Evolutionary conservation across 768 basidiomycete species (phyloP).

Genomic region (Lyophyllum semitale): DNA sequence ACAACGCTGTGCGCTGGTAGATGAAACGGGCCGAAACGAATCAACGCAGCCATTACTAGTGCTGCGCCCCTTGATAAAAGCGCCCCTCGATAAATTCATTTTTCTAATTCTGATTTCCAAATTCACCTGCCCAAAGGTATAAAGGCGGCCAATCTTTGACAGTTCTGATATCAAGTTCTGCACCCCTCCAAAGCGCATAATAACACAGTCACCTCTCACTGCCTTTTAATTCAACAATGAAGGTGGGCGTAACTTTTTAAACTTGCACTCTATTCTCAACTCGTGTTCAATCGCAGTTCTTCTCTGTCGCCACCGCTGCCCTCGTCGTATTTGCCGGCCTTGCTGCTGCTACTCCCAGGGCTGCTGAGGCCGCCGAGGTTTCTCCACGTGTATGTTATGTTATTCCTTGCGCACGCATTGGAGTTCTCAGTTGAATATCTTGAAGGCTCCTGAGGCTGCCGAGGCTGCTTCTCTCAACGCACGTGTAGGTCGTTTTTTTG

Average conservation of each 20-base stretch:
- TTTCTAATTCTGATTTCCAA: background rate
- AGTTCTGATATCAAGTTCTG: background rate
- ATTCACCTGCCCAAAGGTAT: background rate
- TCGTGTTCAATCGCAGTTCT: slow-evolving; percentile 11
- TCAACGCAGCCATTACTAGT: background rate
- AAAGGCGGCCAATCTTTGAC: background rate
- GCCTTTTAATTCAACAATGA: slow-evolving; percentile 3
- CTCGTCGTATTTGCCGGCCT: slow-evolving; percentile 15
- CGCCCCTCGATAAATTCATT: background rate
- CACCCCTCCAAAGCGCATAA: too few relatives aligned
- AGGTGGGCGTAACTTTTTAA: background rate
- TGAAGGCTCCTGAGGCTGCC: too few relatives aligned
- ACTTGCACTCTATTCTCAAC: background rate
- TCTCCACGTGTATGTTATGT: slow-evolving; percentile 9
- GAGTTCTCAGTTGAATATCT: background rate
- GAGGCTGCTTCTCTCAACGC: too few relatives aligned
- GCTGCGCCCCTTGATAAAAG: background rate
- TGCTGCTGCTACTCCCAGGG: slow-evolving; percentile 10
- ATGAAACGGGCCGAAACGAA: background rate
- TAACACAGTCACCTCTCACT: background rate
- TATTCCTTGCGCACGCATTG: background rate
- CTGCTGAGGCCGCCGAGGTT: background rate
- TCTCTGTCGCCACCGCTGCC: slow-evolving; percentile 6
- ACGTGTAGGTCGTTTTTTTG: too few relatives aligned
- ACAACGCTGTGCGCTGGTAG: background rate